Conservation (phyloP, 192 early-diverging fungal genomes). For the Funneliformis mosseae region DNA sequence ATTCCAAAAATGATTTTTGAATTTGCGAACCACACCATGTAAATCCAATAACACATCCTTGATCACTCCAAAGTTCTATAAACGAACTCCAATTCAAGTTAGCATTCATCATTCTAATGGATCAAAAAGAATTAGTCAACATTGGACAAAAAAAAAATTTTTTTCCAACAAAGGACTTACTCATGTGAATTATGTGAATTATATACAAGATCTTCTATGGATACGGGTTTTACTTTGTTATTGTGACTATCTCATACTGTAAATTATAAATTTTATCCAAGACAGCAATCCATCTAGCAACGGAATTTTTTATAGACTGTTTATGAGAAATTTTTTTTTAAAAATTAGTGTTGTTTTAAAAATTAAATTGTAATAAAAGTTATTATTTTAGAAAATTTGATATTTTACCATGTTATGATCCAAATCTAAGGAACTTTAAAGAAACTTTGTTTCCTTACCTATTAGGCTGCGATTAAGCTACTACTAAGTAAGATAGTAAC, state of each 20-base stretch:
- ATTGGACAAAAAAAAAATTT: neutral
- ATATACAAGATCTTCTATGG: slow-evolving; percentile 13
- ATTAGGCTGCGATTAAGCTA: no score
- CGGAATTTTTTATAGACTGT: neutral
- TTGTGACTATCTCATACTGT: neutral
- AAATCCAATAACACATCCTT: neutral
- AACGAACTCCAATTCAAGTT: neutral
- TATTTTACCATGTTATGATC: neutral
- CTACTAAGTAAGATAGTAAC: no score
- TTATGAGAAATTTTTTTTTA: neutral
- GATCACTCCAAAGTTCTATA: slow-evolving; percentile 5
- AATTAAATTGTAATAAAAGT: neutral
- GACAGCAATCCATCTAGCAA: neutral
- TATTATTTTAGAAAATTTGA: neutral
- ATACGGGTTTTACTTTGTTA: neutral
- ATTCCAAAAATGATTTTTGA: neutral
- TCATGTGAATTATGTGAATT: neutral
- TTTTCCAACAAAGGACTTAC: neutral
- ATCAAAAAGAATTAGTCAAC: neutral
- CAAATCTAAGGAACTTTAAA: neutral
- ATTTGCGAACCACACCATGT: neutral
- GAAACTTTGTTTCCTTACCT: no score
- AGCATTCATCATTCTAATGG: neutral
- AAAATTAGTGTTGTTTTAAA: neutral
- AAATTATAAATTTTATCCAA: neutral